These are phyloP conservation scores for Plenodomus lindquistii DNA, from an alignment of 2,329 filamentous ascomycete genomes.

Conservation along the genomic window DNA sequence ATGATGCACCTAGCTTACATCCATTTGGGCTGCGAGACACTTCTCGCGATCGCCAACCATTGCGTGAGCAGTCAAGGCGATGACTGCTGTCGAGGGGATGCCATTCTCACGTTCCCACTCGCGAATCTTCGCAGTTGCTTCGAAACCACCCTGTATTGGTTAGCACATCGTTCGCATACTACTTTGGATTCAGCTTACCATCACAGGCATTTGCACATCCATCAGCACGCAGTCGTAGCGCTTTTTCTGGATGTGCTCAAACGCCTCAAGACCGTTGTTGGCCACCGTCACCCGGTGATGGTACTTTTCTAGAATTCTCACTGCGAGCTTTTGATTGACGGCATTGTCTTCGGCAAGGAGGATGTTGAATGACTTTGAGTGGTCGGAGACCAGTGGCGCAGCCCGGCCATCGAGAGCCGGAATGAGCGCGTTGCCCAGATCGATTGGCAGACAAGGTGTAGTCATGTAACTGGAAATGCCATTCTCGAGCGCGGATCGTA, in stretches of 20 bases:
- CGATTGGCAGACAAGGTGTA: conserved; percentile 89
- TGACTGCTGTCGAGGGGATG: conserved; percentile 86
- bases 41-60: conserved; percentile 99
- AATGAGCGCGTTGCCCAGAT: conserved; percentile 94
- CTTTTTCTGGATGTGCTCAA: conserved; percentile 88
- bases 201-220: conserved; percentile 99
- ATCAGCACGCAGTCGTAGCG: conserved; percentile 97
- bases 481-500: conserved; percentile 91
- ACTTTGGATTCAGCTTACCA: conserved; percentile 61
- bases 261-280: conserved; percentile 89
- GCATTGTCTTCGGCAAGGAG: conserved; percentile 95
- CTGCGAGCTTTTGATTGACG: conserved; percentile 92
- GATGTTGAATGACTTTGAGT: conserved; percentile 94
- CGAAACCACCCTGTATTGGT: conserved; percentile 79
- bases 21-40: conserved; percentile 98
- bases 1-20: conserved; percentile 49
- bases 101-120: conserved; percentile 87
- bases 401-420: conserved; percentile 92
- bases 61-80: conserved; percentile 93
- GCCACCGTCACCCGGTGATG: conserved; percentile 92
- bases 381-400: conserved; percentile 87
- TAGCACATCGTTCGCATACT: conserved; percentile 32
- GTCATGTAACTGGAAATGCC: conserved; percentile 99
- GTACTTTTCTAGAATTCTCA: conserved; percentile 97
- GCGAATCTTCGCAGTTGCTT: conserved; percentile 94